Evolutionary conservation across 768 basidiomycete species (phyloP).

Genomic region (Tricholoma sp.): DNA sequence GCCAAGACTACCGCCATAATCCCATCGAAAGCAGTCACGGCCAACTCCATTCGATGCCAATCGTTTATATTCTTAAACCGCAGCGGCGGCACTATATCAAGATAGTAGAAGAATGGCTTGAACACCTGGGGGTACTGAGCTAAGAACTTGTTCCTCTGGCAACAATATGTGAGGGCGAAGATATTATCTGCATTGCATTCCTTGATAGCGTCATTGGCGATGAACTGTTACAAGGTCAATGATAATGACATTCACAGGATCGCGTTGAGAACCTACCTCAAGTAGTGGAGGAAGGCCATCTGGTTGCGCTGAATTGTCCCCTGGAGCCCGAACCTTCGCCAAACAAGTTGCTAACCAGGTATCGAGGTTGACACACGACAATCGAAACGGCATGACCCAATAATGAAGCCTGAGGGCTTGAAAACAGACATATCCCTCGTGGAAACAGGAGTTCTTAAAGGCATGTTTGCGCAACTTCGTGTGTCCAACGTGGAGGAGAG

Average conservation of each 20-base stretch:
- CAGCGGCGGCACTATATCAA: neutral
- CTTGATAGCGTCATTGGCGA: neutral
- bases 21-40: neutral
- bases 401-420: neutral
- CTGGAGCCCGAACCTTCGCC: neutral
- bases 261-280: neutral
- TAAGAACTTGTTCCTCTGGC: too few species aligned
- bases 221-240: neutral
- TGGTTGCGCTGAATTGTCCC: neutral
- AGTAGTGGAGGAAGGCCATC: neutral
- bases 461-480: neutral
- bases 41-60: neutral
- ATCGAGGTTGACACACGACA: neutral
- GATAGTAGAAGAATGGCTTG: too few species aligned
- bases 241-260: neutral
- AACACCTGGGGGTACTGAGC: too few species aligned
- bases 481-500: neutral
- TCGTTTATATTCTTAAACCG: neutral
- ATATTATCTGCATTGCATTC: neutral
- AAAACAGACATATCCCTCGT: neutral
- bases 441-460: neutral
- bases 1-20: neutral
- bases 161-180: too few species aligned
- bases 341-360: neutral
- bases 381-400: neutral